Percentiles rank a stretch among this genome's conserved stretches.
Evolutionary conservation across 2,329 filamentous ascomycete genomes (phyloP).

Genomic region (Neofusicoccum kwambonambiense): DNA sequence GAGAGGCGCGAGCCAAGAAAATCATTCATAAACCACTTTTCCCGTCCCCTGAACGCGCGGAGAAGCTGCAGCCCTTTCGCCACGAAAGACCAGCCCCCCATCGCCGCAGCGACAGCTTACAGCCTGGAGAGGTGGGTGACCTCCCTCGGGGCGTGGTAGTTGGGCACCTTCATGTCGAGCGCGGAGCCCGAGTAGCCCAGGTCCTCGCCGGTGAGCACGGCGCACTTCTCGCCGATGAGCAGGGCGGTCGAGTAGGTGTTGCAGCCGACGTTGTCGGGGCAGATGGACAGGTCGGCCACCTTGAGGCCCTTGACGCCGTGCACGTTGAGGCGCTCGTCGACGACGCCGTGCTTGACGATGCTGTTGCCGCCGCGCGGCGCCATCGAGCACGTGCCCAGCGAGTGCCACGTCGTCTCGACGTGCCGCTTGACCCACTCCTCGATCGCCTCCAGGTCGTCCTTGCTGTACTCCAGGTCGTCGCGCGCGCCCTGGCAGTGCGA

Average conservation of each 20-base stretch:
- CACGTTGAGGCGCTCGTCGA: conserved; percentile 75
- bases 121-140: conserved; percentile 42
- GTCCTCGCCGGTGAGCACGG: conserved; percentile 69
- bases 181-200: conserved; percentile 70
- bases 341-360: conserved; percentile 76
- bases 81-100: not conserved
- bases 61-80: not conserved
- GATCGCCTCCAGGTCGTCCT: conserved; percentile 61
- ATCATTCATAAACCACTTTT: not conserved
- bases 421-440: conserved; percentile 64
- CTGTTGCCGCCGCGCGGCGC: conserved; percentile 72
- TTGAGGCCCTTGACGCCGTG: conserved; percentile 75
- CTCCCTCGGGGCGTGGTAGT: conserved; percentile 49
- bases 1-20: not conserved
- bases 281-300: conserved; percentile 74
- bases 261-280: conserved; percentile 75
- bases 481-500: conserved; percentile 62
- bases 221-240: conserved; percentile 73
- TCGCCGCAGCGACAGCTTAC: conserved; percentile 25
- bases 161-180: conserved; percentile 71
- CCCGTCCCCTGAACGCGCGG: not conserved
- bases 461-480: conserved; percentile 65
- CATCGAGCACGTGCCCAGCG: conserved; percentile 70
- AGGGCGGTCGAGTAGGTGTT: conserved; percentile 63
- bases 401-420: conserved; percentile 75